Base-by-base conservation (phyloP, 331 rosid species). In the Acacia pycnantha region DNA sequence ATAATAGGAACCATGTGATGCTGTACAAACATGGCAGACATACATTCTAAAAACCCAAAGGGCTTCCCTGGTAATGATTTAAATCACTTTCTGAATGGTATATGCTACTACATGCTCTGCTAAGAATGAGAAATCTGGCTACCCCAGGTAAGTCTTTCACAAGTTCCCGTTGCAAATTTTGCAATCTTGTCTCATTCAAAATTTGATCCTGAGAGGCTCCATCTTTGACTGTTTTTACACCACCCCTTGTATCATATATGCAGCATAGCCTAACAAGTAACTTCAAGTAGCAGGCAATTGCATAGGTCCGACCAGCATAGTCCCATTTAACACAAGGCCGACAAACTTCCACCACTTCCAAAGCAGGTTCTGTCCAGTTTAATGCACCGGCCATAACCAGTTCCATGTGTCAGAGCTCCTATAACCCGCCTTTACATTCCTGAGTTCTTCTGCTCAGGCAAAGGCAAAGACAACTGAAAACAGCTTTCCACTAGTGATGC, bases 151-250 rank as follows among this genome's bases (percentile, higher is more conserved):
- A 87, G 81, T 90, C 89, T 88, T 77, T 92, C 84, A 94, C 99
- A 50, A 96, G 97, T 77, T 94, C 92, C 71, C 95, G 99, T 70
- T 96, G 99, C 82, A 96, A 88, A 82, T 90, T 96, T 68, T 96
- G 99, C 92, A 96, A 86, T 90, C 99, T 96, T 77, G 97, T 96
- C 91, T 96, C 99, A 18, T 96, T 96, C 84, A 96, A 84, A 85
- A 96, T 96, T 90, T 93, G 99, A 88, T 96, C 98, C 81, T 96
- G 99, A 44, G 99, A 93, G 74, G 99, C 99, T 73, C 99, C 99
- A 24, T 92, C 98, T 82, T 96, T 96, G 71, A 96, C 90, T 83
- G 97, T 91, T 89, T 96, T 93, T 61, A 96, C 99, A 76, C 99
- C 99, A 37, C 99, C 95, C 86, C 98, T 86, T 19, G 29, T 27